phyloP scores from a whole-genome alignment of 2,329 filamentous ascomycete genomes.

The Epichloe bromicola region DNA sequence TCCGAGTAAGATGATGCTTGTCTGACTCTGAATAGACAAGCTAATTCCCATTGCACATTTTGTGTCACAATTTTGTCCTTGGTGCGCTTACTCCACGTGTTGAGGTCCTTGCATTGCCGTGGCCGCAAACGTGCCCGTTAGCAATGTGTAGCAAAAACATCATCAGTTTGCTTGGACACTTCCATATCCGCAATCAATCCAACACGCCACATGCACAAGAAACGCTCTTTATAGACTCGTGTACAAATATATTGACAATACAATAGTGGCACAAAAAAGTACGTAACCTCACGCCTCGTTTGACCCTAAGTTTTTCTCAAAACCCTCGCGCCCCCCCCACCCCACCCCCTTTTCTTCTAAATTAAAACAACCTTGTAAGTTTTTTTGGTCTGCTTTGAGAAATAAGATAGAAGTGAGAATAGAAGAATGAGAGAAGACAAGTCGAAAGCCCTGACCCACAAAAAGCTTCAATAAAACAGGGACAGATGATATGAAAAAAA shows the following conservation, averaged over 20 bases:
- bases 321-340: too few species aligned
- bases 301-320: background rate
- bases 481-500: background rate
- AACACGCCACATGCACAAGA: too few species aligned
- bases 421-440: background rate
- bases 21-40: background rate
- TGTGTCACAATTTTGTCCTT: background rate
- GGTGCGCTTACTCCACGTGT: background rate
- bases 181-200: too few species aligned
- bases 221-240: too few species aligned
- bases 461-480: background rate
- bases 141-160: too few species aligned
- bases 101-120: background rate
- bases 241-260: background rate
- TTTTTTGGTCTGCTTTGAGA: background rate
- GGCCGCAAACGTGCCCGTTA: too few species aligned
- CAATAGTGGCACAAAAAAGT: background rate
- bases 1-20: conserved; percentile 1
- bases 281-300: background rate
- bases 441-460: background rate
- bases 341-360: too few species aligned
- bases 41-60: background rate
- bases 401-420: background rate
- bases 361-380: background rate
- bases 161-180: too few species aligned